phyloP scores from a whole-genome alignment of 73 alveolate species.

The Paramecium tetraurelia region DNA sequence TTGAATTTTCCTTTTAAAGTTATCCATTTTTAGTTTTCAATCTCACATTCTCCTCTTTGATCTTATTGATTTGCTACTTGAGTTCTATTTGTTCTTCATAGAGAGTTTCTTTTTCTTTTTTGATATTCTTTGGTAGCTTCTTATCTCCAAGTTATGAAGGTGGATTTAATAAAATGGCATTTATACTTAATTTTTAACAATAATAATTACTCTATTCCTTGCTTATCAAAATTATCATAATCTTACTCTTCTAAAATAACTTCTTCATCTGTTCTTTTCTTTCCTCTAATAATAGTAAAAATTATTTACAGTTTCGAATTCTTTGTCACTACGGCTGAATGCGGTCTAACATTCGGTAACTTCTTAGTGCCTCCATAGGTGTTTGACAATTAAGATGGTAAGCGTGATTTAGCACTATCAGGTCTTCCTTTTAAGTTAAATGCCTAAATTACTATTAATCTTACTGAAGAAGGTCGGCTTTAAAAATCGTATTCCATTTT shows the following conservation, averaged over 20 bases:
- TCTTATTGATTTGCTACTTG: not conserved
- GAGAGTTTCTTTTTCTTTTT: conserved; percentile 23
- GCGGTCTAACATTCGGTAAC: conserved; percentile 35
- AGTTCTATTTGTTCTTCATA: conserved; percentile 41
- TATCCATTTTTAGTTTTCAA: conserved; percentile 19
- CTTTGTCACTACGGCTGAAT: not conserved
- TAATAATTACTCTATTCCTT: conserved; percentile 30
- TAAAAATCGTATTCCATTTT: conserved; percentile 12
- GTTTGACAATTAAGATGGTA: not conserved
- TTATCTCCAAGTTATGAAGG: not conserved
- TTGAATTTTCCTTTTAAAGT: conserved; percentile 34
- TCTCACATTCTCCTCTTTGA: conserved; percentile 29
- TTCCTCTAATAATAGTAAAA: not conserved
- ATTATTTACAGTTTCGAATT: not conserved
- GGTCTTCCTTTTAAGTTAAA: conserved; percentile 15
- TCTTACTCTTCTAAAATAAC: conserved; percentile 27
- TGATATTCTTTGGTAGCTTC: conserved; percentile 27
- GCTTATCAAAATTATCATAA: conserved; percentile 4
- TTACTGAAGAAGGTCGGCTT: conserved; percentile 18
- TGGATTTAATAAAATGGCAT: conserved; percentile 27
- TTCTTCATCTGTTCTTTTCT: conserved; percentile 20
- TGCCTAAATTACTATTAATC: not conserved
- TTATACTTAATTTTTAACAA: not conserved
- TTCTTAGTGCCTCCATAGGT: not conserved
- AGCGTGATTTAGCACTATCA: conserved; percentile 35